A percentile compares a stretch with the other conserved stretches of the same genome.
phyloP scores from a whole-genome alignment of 176 grass and related monocot genomes.

The Triticum turgidum region DNA sequence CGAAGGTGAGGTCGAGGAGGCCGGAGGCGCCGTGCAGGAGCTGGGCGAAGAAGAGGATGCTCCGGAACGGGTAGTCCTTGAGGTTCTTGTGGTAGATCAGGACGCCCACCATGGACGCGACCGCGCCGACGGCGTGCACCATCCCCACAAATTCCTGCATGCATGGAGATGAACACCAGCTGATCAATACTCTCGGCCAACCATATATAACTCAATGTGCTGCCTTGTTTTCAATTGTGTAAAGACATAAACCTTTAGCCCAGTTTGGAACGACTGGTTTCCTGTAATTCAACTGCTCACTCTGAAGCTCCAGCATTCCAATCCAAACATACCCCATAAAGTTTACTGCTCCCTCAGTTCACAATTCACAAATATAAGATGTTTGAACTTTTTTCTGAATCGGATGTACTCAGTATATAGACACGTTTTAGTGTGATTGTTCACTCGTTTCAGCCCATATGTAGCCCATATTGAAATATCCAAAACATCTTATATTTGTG shows the following conservation, averaged over 20 bases:
- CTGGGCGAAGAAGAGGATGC: conserved; percentile 83
- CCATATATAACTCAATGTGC: too few species aligned
- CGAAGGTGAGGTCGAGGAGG: conserved; percentile 78
- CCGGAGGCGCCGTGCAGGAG: conserved; percentile 64
- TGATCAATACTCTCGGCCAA: not conserved
- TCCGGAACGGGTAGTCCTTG: conserved; percentile 70
- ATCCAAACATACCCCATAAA: not conserved
- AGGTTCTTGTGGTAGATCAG: conserved; percentile 89
- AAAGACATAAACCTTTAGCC: not conserved
- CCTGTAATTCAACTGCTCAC: not conserved
- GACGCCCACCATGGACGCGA: conserved; percentile 79
- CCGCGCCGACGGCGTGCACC: conserved; percentile 75
- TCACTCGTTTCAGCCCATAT: too few species aligned
- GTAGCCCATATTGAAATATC: too few species aligned
- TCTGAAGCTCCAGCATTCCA: not conserved
- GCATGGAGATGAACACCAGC: not conserved
- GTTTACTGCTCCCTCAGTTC: too few species aligned
- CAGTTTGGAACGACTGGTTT: not conserved
- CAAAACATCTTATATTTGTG: too few species aligned
- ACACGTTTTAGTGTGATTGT: too few species aligned
- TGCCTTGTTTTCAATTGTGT: not conserved
- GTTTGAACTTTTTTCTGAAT: too few species aligned
- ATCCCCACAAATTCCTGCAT: conserved; percentile 79
- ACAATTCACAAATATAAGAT: too few species aligned
- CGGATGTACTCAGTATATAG: too few species aligned